Base-by-base conservation (phyloP, 1,284 basidiomycete species). In the Taiwanofungus camphoratus region DNA sequence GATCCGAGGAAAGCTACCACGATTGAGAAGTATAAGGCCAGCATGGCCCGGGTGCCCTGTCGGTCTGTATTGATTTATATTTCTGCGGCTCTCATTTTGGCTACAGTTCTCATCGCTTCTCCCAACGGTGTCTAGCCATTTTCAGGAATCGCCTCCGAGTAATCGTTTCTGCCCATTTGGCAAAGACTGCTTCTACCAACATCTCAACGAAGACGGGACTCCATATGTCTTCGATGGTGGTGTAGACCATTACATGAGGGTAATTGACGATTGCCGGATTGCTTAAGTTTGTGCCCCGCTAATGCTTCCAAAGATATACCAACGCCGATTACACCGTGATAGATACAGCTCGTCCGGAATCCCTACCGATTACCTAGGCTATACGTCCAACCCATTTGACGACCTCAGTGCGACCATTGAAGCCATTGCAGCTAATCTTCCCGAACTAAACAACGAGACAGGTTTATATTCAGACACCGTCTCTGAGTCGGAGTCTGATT, bases 151-250 rank as follows among this genome's bases (percentile, higher is more conserved):
- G n/a, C 55, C 53, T 3, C 55, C 62, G 1, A 47, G 57, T 23
- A 65, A 66, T 30, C 75, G 77, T 0, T 71, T 70, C 41, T 88
- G 85, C 60, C 85, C 83, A 2, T 88, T 84, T 50, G 86, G 85
- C 21, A 69, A 67, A 34, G 84, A 88, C 44, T 88, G 85, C 56
- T 86, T 87, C 57, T 88, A 87, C 56, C 71, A 76, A 52, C 85
- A 88, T 54, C 55, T 66, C 39, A 79, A 82, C 23, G 60, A 62
- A 1, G 84, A 88, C 52, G 85, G 86, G 6, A 76, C 81, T 3
- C 65, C 68, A 0, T 68, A 77, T 51, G 52, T 73, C 1, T 83
- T 85, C 52, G 52, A 58, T 19, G 61, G 74, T 26, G 81, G 82
- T 3, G 71, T 72, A 16, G 73, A 76, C 19, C 61, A 66, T 22